These are phyloP conservation scores for Hypoxylon sp. DNA, from an alignment of 2,329 filamentous ascomycete species.

Conservation along the genomic window DNA sequence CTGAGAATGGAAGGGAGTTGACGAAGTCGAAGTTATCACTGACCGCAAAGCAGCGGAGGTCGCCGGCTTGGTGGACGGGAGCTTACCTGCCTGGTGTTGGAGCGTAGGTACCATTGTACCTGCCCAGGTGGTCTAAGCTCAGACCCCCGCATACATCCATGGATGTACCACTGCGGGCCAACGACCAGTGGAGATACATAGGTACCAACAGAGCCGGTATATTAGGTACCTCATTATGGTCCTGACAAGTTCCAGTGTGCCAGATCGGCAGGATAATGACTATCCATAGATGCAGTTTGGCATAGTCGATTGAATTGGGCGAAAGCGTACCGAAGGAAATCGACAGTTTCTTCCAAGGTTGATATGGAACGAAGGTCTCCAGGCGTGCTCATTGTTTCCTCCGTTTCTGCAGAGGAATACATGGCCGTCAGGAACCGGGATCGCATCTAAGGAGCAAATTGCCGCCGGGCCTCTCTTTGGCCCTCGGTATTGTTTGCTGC, in stretches of 20 bases:
- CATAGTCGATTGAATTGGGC: background rate
- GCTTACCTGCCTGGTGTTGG: background rate
- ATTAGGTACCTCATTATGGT: too few relatives aligned
- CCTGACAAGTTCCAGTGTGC: background rate
- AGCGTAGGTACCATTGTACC: background rate
- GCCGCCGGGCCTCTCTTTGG: background rate
- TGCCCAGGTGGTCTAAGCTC: background rate
- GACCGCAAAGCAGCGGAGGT: background rate
- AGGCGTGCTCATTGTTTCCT: background rate
- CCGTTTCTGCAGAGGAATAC: background rate
- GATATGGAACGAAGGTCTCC: background rate
- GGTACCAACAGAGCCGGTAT: background rate
- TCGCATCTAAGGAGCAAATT: background rate
- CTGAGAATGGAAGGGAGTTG: background rate
- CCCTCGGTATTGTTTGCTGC: background rate
- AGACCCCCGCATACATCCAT: too few relatives aligned
- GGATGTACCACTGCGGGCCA: too few relatives aligned
- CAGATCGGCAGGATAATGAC: background rate
- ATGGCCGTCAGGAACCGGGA: background rate
- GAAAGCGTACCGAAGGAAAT: background rate
- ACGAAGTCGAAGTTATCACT: background rate
- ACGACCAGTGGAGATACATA: background rate
- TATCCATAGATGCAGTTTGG: background rate
- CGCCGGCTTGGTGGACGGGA: slow-evolving; percentile 2
- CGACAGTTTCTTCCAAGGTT: background rate